Conservation (phyloP, 192 early-diverging fungal species). For the Powellomyces hirtus region DNA sequence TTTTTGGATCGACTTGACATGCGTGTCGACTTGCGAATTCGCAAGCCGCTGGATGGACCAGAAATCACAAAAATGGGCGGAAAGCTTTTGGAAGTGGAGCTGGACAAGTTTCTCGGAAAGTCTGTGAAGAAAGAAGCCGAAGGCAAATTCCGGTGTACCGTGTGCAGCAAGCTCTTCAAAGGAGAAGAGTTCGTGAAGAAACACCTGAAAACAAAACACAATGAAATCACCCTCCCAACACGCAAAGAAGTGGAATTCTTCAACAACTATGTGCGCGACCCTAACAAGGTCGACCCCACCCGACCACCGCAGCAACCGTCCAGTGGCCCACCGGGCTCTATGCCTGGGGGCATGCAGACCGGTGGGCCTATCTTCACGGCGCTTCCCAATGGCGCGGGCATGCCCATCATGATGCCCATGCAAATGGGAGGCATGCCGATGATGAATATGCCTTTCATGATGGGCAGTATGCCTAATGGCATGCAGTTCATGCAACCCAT, state of each 20-base stretch:
- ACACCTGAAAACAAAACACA: conserved; percentile 89
- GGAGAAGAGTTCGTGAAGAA: conserved; percentile 92
- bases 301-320: conserved; percentile 6
- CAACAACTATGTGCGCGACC: conserved; percentile 88
- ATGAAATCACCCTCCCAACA: conserved; percentile 49
- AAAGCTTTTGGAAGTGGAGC: conserved; percentile 32
- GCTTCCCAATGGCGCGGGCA: background rate
- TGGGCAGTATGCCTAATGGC: conserved; percentile 2
- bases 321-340: conserved; percentile 8
- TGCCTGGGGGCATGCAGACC: conserved; percentile 30
- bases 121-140: conserved; percentile 68
- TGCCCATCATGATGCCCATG: conserved; percentile 36
- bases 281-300: conserved; percentile 60
- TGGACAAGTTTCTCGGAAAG: conserved; percentile 50
- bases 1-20: conserved; percentile 37
- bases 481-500: conserved; percentile 17
- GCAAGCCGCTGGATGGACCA: conserved; percentile 17
- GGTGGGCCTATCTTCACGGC: background rate
- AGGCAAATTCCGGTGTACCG: conserved; percentile 83
- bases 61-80: conserved; percentile 39
- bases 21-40: conserved; percentile 52
- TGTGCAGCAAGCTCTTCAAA: conserved; percentile 91
- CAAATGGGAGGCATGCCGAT: conserved; percentile 21
- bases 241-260: conserved; percentile 52
- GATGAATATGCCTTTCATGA: conserved; percentile 10